Base-by-base conservation (phyloP, 768 basidiomycete species). In the Pholiota molesta region DNA sequence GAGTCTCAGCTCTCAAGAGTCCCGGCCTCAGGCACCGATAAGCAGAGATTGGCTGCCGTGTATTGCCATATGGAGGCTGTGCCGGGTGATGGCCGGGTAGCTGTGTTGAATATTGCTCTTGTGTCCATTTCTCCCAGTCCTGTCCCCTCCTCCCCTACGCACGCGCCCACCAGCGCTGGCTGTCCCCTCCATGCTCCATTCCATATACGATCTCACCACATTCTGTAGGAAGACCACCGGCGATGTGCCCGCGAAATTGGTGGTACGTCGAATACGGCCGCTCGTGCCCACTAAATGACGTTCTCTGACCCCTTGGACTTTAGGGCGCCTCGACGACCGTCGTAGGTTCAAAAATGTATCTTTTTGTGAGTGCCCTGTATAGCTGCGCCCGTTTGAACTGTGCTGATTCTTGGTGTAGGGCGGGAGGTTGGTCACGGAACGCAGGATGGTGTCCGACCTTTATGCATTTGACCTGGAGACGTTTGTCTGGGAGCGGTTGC, bases 321-420 rank as follows among this genome's bases (percentile, higher is more conserved):
- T 62, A 93, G 91, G 95, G 95, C 58, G 91, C 95, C 23, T 94
- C 92, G 8, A 92, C 92, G n/a, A 95, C 94, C 42, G 89, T 95
- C 62, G 84, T 95, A 35, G 92, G 91, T 52, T 89, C 90, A 49
- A 90, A 90, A 74, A 86, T 95, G 84, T 97, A 92, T 72, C 85
- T 97, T 35, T 97, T 96, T 71, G 92, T 94, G 71, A 77, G 89
- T 77, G 17, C 26, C 21, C 26, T 26, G 31, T 52, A 14, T 42
- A 9, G 2, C n/a, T 19, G 14, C 14, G 11, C 29, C 4, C 10
- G 19, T 40, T 40, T 2, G 3, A 37, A 37, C 21, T 54, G 2
- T 21, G 31, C 33, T 57, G 16, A 23, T 37, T 39, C 62, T 63
- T 59, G 52, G 68, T 23, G 42, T 61, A 94, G 91, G 97, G 95